Evolutionary conservation across 176 grass and related monocot genomes (phyloP), one percentile per base, ranked within the genome.

Genomic region (Carex myosuroides): DNA sequence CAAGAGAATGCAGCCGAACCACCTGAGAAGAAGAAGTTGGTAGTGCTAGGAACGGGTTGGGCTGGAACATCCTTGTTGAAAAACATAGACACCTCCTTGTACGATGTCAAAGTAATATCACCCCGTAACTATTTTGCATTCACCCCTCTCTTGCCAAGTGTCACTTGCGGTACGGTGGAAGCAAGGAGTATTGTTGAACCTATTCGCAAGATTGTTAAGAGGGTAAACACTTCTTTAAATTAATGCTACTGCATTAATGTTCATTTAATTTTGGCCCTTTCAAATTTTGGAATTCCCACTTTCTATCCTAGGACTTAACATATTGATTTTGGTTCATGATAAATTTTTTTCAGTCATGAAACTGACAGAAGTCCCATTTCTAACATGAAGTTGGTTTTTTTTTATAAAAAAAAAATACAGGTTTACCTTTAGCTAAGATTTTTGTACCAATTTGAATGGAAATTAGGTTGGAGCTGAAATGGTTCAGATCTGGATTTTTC

Each of bases 41-140:
- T 93, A 16, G 95, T 98, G 56, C 92, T 98, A 63, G 95, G 95
- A n/a, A 98, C 95, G 30, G 95, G 95, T 22, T 98, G 95, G 95
- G 95, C 89, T 21, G 92, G 92, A 37, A 98, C 95, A 6, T 86
- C 95, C 8, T 94, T 98, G 79, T 58, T 94, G 55, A 94, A 91
- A 83, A 88, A 91, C 81, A 62, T 98, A 8, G 95, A 98, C 64
- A 93, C 84, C 85, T 91, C 92, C 55, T 62, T 63, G 30, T 98
- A 98, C 29, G 95, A 98, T 7, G 95, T 94, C 42, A 92, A 93
- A 88, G 91, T 98, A 70, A 85, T 98, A 55, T 98, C 95, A 14
- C 95, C 95, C 41, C 87, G 95, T 18, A 98, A 98, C 63, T 98
- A 98, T 70, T 98, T 98, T 35, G 91, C 95, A 54, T 98, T 98